Percentiles rank a stretch among this genome's conserved stretches.
phyloP scores from a whole-genome alignment of 2,329 filamentous ascomycete genomes.

The Acephala macrosclerotiorum region DNA sequence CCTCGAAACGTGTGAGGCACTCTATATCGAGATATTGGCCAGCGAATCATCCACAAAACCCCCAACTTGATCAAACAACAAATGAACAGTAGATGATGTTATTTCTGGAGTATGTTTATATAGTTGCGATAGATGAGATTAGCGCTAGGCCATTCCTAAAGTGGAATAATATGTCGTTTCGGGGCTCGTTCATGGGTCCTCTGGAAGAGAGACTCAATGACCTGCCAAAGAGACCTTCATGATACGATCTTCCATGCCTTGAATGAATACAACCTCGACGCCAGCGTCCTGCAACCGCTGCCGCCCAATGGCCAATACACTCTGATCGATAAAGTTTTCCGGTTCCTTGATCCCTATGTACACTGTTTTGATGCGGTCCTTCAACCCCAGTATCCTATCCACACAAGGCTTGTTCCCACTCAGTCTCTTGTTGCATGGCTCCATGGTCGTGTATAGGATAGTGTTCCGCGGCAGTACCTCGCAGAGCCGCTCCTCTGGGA shows the following conservation, averaged over 20 bases:
- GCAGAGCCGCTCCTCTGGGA: slow-evolving; percentile 60
- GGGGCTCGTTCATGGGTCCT: background rate
- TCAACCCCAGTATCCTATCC: slow-evolving; percentile 72
- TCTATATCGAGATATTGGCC: too few species aligned
- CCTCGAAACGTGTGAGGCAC: too few species aligned
- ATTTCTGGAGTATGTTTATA: too few species aligned
- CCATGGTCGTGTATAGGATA: slow-evolving; percentile 88
- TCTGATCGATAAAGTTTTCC: slow-evolving; percentile 83
- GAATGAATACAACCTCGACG: slow-evolving; percentile 73
- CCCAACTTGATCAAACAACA: too few species aligned
- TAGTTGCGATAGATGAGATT: background rate
- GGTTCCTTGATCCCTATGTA: slow-evolving; percentile 77
- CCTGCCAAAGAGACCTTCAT: slow-evolving; percentile 81
- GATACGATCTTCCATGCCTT: slow-evolving; percentile 80
- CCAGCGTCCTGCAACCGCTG: slow-evolving; percentile 61
- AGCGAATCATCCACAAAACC: too few species aligned
- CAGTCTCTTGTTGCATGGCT: slow-evolving; percentile 76
- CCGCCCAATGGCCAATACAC: slow-evolving; percentile 60
- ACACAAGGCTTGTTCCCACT: slow-evolving; percentile 80
- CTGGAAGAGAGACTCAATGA: slow-evolving; percentile 54
- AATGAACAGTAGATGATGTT: too few species aligned
- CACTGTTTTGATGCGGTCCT: slow-evolving; percentile 67
- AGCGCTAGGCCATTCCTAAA: slow-evolving; percentile 1
- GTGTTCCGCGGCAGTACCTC: slow-evolving; percentile 59
- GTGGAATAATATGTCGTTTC: background rate